A percentile compares a stretch with the other conserved stretches of the same genome.
These are phyloP conservation scores for Penicillium alfredii DNA, from an alignment of 495 filamentous ascomycete genomes.

Conservation along the genomic window DNA sequence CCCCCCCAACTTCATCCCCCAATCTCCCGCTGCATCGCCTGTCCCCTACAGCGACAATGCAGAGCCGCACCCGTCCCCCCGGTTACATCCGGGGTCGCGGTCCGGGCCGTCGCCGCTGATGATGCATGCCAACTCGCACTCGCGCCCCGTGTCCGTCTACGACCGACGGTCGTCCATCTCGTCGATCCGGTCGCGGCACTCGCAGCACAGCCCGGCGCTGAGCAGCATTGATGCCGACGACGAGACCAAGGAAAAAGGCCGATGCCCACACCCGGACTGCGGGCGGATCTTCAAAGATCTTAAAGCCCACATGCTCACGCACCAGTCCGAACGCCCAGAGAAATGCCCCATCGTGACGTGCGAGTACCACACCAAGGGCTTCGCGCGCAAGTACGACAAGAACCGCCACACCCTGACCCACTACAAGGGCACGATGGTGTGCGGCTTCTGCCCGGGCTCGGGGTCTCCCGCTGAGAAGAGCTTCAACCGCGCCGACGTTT, in stretches of 20 bases:
- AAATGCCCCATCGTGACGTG: conserved; percentile 94
- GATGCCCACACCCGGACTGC: conserved; percentile 80
- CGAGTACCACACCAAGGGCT: conserved; percentile 93
- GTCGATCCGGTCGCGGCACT: conserved; percentile 51
- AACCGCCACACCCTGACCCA: conserved; percentile 97
- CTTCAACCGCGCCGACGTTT: conserved; percentile 97
- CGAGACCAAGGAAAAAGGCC: conserved; percentile 57
- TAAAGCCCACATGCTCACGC: conserved; percentile 94
- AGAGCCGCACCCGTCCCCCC: conserved; percentile 26
- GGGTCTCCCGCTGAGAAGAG: conserved; percentile 93
- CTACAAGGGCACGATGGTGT: conserved; percentile 99
- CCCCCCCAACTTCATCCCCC: conserved; percentile 25
- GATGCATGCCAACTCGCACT: conserved; percentile 28
- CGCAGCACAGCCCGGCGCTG: conserved; percentile 48
- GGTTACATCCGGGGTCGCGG: conserved; percentile 20
- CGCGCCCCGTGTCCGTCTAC: conserved; percentile 33
- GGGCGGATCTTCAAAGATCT: conserved; percentile 90
- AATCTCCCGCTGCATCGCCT: conserved; percentile 33
- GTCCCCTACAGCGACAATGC: conserved; percentile 23
- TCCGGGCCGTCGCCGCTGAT: conserved; percentile 35
- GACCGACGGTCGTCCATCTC: conserved; percentile 50
- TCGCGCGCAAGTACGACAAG: conserved; percentile 97
- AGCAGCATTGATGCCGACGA: conserved; percentile 53
- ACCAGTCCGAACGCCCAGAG: conserved; percentile 87
- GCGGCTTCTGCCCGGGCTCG: conserved; percentile 90